These are phyloP conservation scores for Talaromyces amestolkiae DNA, from an alignment of 2,329 filamentous ascomycete species.

Conservation along the genomic window DNA sequence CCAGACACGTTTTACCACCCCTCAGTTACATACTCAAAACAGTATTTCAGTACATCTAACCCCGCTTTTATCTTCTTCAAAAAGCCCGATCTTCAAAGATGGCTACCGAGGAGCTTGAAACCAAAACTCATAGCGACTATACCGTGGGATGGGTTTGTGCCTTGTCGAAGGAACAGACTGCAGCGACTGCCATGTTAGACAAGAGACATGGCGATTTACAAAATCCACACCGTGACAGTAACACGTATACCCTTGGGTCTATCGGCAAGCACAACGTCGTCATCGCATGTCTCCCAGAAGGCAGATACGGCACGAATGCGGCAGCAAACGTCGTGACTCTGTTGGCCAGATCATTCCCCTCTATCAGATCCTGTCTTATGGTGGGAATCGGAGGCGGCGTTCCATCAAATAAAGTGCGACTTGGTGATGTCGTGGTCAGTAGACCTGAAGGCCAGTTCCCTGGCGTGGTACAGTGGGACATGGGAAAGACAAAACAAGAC, in stretches of 20 bases:
- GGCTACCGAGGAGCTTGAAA: neutral
- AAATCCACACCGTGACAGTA: conserved; percentile 22
- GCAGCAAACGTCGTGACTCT: neutral
- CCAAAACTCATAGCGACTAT: conserved; percentile 22
- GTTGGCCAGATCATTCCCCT: conserved; percentile 23
- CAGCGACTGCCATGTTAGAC: conserved; percentile 47
- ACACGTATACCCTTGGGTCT: conserved; percentile 24
- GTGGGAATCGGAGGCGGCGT: conserved; percentile 41
- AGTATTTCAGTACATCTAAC: no score
- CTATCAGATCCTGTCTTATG: conserved; percentile 36
- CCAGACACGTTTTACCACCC: no score
- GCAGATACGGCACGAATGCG: neutral
- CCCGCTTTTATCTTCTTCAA: no score
- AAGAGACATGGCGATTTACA: conserved; percentile 27
- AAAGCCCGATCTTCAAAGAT: neutral
- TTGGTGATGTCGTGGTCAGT: conserved; percentile 28
- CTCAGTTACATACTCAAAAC: no score
- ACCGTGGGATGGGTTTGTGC: conserved; percentile 41
- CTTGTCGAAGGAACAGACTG: conserved; percentile 43
- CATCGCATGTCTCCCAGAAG: conserved; percentile 15
- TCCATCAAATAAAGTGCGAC: conserved; percentile 24
- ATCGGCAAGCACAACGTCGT: conserved; percentile 25
- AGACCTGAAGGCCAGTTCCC: conserved; percentile 16
- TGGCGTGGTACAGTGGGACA: conserved; percentile 27
- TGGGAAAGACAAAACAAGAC: conserved; percentile 20